Conservation (phyloP, 2,329 filamentous ascomycete species). For the Hypoxylon rubiginosum region DNA sequence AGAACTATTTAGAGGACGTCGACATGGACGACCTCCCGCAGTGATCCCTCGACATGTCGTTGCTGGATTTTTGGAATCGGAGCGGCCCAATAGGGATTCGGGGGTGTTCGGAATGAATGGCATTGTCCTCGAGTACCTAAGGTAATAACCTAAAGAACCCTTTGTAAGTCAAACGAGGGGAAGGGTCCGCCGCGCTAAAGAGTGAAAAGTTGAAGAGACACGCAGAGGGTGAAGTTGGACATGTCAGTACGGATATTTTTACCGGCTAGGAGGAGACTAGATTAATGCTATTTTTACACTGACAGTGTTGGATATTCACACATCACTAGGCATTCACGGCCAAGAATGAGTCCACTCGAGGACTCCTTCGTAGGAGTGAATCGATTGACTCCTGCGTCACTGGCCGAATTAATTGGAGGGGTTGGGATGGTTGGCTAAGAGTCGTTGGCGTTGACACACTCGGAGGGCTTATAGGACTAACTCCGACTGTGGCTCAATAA, state of each 20-base stretch:
- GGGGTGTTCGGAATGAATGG: conserved; percentile 80
- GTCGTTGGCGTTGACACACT: conserved; percentile 5
- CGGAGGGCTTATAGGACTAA: conserved; percentile 2
- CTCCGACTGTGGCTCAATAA: conserved; percentile 32
- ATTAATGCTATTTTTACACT: conserved; percentile 22
- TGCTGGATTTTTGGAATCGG: conserved; percentile 85
- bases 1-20: conserved; percentile 73
- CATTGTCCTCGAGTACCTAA: conserved; percentile 62
- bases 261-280: conserved; percentile 3
- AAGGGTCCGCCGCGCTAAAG: conserved; percentile 11
- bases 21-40: conserved; percentile 83
- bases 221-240: conserved; percentile 1
- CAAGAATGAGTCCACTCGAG: conserved; percentile 21
- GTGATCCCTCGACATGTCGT: conserved; percentile 93
- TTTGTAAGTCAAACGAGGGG: conserved; percentile 27
- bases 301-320: conserved; percentile 7
- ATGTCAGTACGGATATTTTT: neutral
- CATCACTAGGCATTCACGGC: conserved; percentile 24
- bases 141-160: neutral
- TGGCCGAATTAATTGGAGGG: conserved; percentile 34
- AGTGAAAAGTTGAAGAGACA: conserved; percentile 10
- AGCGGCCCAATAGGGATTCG: conserved; percentile 81
- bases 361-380: conserved; percentile 12
- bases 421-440: conserved; percentile 34
- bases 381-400: conserved; percentile 17